Evolutionary conservation across 2,329 filamentous ascomycete species (phyloP).

Genomic region (Ascochyta fabae): DNA sequence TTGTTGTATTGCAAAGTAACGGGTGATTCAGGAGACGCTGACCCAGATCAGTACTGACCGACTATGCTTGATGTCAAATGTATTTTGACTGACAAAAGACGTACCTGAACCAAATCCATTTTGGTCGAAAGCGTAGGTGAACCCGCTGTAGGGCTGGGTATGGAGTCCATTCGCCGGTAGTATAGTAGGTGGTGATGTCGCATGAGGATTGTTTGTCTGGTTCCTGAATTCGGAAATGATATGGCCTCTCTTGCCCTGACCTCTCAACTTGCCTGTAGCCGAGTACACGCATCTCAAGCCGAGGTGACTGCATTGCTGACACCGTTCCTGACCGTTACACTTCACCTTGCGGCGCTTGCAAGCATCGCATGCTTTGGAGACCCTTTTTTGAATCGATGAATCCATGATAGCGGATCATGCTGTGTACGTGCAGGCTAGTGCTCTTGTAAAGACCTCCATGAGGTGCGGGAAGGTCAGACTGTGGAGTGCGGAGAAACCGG

Average conservation of each 20-base stretch:
- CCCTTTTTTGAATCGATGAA: conserved; percentile 36
- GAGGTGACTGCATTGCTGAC: conserved; percentile 49
- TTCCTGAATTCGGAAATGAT: conserved; percentile 53
- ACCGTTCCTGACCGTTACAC: conserved; percentile 55
- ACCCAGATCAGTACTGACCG: neutral
- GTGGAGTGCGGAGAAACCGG: conserved; percentile 21
- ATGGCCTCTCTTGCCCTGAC: conserved; percentile 48
- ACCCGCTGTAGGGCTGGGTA: conserved; percentile 14
- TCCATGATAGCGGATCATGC: conserved; percentile 37
- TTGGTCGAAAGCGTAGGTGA: conserved; percentile 24
- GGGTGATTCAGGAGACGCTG: conserved; percentile 28
- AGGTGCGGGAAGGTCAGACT: conserved; percentile 15
- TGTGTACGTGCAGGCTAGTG: conserved; percentile 18
- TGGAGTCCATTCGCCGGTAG: conserved; percentile 28
- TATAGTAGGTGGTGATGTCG: conserved; percentile 34
- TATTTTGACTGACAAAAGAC: conserved; percentile 2
- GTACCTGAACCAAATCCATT: conserved; percentile 29
- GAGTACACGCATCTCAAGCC: conserved; percentile 56
- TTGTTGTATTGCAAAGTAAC: conserved; percentile 29
- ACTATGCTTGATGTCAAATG: no score
- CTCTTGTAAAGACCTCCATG: conserved; percentile 13
- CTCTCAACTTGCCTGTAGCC: conserved; percentile 46
- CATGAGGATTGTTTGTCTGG: conserved; percentile 29
- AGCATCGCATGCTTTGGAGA: conserved; percentile 54
- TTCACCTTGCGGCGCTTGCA: conserved; percentile 56